Evolutionary conservation across 2,329 filamentous ascomycete species (phyloP), one percentile per base, ranked within the genome.

Genomic region (Alternaria burnsii): DNA sequence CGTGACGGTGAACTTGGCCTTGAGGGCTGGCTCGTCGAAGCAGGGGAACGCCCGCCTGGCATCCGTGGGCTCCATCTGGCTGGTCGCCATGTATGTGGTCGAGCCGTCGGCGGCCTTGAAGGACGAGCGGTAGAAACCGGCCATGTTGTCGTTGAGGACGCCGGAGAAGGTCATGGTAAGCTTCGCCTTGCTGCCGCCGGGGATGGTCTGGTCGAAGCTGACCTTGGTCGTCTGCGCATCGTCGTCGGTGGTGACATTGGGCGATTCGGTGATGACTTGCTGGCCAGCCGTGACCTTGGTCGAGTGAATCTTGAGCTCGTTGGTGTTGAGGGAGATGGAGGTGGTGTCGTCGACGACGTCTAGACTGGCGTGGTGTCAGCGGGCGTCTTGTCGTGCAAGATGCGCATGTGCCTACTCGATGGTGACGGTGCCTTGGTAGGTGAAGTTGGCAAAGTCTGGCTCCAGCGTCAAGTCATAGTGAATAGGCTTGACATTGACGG

Each of bases 11-110:
- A 97, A 98, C 68, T 91, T 90, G 40, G 94, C 92, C 84, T 98
- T 98, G 70, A 98, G 85, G 26, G 93, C 90, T 28, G 94, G 94
- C 83, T 98, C 95, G 76, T 98, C 94, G 78, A 97, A 97, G 82
- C 94, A 97, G 43, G 94, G 94, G 82, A 98, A 97, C 7, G 94
- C 93, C 71, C 94, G 87, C 71, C 94, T 88, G 63, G 93, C 94
- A 82, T 98, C 94, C 14, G 94, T 97, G 40, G 94, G 90, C 83
- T 98, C 94, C 91, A 98, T 97, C 84, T 98, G 94, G 18, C 92
- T 92, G 26, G 93, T 94, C 28, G 94, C 94, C 75, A 98, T 85
- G 77, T 94, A 91, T 68, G 91, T 91, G 59, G 90, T 89, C 61
- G 87, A 88, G 40, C 94, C 94, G 73, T 95, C 88, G 50, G 87